Base-by-base conservation (phyloP, 129 eudicot species). In the Pulicaria dysenterica region DNA sequence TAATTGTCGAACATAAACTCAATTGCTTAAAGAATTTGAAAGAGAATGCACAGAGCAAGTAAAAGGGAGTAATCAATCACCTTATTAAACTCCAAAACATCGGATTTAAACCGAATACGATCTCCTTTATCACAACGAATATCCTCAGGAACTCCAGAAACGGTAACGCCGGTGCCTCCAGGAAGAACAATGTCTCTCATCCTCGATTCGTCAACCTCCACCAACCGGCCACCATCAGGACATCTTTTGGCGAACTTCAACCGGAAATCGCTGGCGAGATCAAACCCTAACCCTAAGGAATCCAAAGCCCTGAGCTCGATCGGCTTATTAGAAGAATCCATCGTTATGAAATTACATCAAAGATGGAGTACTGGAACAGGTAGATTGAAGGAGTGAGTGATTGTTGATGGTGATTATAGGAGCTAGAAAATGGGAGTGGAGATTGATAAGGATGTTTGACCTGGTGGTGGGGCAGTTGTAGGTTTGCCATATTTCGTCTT, bases 91-190 rank as follows among this genome's bases (percentile, higher is more conserved):
- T 90, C 83, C 62, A 94, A 86, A 54, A 94, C 92, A 81, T 94
- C 98, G 3, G 96, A 90, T 80, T 94, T 94, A 41, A 87, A 94
- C 56, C 98, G 83, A 72, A 87, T 76, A 1, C 84, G 88, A 34
- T 94, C 98, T 8, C 98, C 98, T 82, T 90, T 94, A 83, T 94
- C 98, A 38, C 94, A 87, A 4, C 85, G 90, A 77, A 94, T 87
- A 65, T 80, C 82, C n/a, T 86, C 91, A 0, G 93, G 82, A 13
- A 94, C 96, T 2, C 74, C 87, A 0, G 77, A 77, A 17, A 94
- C 58, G 8, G 80, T 77, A 19, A 67, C 78, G 6, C 84, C 82
- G 7, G 83, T 79, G 0, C 83, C 75, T 0, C 73, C 88, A 0
- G 98, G 98, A 64, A 94, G 14, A 8, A 94, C 86, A 31, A 94